Conservation (phyloP, 1,284 basidiomycete species). For the Salmacisia buchloeana region DNA sequence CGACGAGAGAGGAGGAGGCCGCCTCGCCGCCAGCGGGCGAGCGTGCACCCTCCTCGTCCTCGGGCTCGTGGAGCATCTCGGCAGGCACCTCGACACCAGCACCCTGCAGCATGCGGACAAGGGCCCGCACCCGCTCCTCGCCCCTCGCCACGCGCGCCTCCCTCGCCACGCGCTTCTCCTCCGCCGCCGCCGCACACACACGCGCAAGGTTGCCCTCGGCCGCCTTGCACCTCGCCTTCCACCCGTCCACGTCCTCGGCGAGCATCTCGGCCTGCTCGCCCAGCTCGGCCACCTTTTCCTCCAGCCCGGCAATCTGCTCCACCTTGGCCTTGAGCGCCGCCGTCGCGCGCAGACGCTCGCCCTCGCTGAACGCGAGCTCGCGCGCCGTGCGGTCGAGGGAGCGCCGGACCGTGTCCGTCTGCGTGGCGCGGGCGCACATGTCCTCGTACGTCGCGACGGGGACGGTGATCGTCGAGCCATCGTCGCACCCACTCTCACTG, state of each 20-base stretch:
- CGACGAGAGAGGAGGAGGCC: too few species aligned
- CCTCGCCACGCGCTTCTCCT: background rate
- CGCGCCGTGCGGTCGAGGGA: slow-evolving; percentile 1
- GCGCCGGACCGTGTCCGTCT: background rate
- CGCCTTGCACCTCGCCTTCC: background rate
- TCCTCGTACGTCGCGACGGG: background rate
- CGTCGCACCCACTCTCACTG: too few species aligned
- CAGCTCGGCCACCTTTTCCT: background rate
- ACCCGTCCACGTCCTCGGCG: slow-evolving; percentile 2
- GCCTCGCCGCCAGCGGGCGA: too few species aligned
- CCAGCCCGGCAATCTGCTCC: background rate
- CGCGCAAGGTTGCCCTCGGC: background rate
- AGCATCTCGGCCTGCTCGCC: slow-evolving; percentile 5
- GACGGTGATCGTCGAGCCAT: background rate
- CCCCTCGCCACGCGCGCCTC: background rate
- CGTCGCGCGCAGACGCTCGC: background rate
- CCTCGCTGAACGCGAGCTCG: background rate
- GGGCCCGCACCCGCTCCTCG: background rate
- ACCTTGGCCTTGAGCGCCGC: background rate
- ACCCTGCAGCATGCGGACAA: background rate
- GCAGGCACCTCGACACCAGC: background rate
- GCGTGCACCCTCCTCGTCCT: background rate
- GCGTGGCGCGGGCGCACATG: slow-evolving; percentile 2
- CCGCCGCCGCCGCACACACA: background rate
- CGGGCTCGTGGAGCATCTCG: too few species aligned